phyloP scores from a whole-genome alignment of 2,329 filamentous ascomycete genomes.

The Trichoderma semiorbis region DNA sequence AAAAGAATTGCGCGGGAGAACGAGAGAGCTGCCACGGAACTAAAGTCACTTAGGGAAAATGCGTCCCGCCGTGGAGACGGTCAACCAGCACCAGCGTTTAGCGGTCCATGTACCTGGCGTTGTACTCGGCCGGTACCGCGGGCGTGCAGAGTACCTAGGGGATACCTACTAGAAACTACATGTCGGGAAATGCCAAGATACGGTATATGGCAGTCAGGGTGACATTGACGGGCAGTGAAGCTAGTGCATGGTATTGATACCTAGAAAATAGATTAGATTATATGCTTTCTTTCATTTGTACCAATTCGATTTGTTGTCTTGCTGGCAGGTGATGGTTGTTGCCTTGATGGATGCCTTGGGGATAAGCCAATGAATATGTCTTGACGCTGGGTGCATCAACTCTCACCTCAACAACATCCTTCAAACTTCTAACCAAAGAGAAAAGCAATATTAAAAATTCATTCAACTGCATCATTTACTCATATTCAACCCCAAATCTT shows the following conservation, averaged over 20 bases:
- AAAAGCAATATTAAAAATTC: not conserved
- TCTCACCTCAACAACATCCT: not conserved
- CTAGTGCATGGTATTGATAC: not conserved
- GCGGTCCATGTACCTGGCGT: not conserved
- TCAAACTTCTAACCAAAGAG: not conserved
- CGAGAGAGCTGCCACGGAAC: conserved; percentile 16
- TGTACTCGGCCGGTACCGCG: not conserved
- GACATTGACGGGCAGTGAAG: not conserved
- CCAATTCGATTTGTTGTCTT: not conserved
- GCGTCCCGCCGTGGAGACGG: conserved; percentile 15
- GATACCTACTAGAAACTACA: no score
- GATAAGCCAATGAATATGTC: not conserved
- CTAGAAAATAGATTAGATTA: not conserved
- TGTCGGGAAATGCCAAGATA: no score
- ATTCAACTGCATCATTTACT: not conserved
- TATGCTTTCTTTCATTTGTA: not conserved
- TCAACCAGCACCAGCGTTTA: conserved; percentile 9
- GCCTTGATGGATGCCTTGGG: not conserved
- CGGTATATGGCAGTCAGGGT: no score
- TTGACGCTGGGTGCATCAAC: not conserved
- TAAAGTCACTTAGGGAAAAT: conserved; percentile 11
- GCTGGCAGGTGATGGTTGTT: not conserved
- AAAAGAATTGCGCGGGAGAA: conserved; percentile 28
- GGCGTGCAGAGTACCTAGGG: not conserved
- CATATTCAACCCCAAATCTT: not conserved